A percentile compares a stretch with the other conserved stretches of the same genome.
phyloP scores from a whole-genome alignment of 345 rosid species.

The Ricinus communis region DNA sequence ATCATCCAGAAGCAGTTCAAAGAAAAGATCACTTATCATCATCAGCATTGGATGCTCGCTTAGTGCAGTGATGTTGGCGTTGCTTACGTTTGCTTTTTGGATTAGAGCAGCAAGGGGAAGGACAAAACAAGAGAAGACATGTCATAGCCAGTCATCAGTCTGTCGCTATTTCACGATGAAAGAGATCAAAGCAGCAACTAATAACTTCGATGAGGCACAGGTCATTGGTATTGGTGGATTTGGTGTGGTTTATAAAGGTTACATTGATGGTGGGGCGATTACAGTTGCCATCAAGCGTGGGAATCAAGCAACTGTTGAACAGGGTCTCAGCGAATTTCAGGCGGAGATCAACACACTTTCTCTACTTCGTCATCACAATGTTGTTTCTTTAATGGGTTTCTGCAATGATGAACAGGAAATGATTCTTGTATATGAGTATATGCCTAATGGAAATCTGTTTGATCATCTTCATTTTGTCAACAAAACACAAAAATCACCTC shows the following conservation, averaged over 20 bases:
- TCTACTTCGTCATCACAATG: slow-evolving; percentile 7
- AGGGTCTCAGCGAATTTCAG: slow-evolving; percentile 3
- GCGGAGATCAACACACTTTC: slow-evolving; percentile 15
- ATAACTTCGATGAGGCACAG: not conserved
- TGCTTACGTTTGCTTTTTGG: not conserved
- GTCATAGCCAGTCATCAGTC: not conserved
- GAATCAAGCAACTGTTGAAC: not conserved
- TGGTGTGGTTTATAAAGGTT: slow-evolving; percentile 18
- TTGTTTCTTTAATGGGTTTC: slow-evolving; percentile 19
- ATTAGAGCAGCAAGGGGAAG: not conserved
- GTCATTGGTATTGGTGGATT: slow-evolving; percentile 17
- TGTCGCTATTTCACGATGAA: not conserved
- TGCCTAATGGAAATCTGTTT: slow-evolving; percentile 8
- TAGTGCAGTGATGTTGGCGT: not conserved
- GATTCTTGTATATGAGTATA: slow-evolving; percentile 19
- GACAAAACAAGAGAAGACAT: not conserved
- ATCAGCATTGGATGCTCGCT: not conserved
- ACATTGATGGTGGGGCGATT: not conserved
- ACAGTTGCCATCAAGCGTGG: slow-evolving; percentile 11
- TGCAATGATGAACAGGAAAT: slow-evolving; percentile 14
- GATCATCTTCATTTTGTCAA: slow-evolving; percentile 17
- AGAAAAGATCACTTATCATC: not conserved
- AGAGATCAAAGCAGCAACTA: slow-evolving; percentile 18
- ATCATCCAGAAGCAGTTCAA: not conserved
- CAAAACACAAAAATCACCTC: not conserved